Percentiles rank a stretch among this genome's conserved stretches.
phyloP scores from a whole-genome alignment of 495 filamentous ascomycete genomes.

The Penicillium cosmopolitanum region DNA sequence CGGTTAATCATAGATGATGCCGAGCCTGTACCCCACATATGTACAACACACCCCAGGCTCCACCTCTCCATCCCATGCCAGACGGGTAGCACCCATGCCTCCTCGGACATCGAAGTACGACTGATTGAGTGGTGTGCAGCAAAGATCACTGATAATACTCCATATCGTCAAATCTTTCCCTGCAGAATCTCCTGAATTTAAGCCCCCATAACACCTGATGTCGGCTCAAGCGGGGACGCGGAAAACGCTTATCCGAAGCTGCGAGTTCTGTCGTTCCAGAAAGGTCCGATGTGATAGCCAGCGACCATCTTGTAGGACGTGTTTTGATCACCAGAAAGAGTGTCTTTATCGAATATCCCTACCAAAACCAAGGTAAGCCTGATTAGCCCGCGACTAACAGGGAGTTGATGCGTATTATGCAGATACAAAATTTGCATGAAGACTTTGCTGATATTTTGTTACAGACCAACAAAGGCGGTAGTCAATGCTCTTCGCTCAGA shows the following conservation, averaged over 20 bases:
- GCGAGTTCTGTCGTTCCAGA: constrained; percentile 10
- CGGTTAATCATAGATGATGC: background rate
- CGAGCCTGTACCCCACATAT: constrained; percentile 3
- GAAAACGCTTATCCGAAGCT: constrained; percentile 5
- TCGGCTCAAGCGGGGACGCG: background rate
- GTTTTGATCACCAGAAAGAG: background rate
- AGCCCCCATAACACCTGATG: background rate
- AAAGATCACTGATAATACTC: background rate
- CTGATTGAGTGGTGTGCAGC: background rate
- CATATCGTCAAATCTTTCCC: background rate
- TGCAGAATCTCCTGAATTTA: background rate
- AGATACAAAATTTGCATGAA: background rate
- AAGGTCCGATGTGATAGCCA: constrained; percentile 10
- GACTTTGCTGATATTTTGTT: background rate
- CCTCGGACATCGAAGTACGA: no score
- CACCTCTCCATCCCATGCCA: constrained; percentile 1
- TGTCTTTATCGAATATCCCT: constrained; percentile 8
- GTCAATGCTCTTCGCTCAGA: background rate
- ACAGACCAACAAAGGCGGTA: constrained; percentile 5
- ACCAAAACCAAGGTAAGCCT: constrained; percentile 7
- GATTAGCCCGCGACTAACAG: background rate
- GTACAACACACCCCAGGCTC: constrained; percentile 1
- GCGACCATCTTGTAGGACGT: constrained; percentile 6
- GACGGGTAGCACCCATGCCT: background rate
- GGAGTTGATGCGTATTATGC: background rate